A percentile compares a stretch with the other conserved stretches of the same genome.
Evolutionary conservation across 108 stramenopile species (phyloP).

Genomic region (Pseudonitzschia multiseries): DNA sequence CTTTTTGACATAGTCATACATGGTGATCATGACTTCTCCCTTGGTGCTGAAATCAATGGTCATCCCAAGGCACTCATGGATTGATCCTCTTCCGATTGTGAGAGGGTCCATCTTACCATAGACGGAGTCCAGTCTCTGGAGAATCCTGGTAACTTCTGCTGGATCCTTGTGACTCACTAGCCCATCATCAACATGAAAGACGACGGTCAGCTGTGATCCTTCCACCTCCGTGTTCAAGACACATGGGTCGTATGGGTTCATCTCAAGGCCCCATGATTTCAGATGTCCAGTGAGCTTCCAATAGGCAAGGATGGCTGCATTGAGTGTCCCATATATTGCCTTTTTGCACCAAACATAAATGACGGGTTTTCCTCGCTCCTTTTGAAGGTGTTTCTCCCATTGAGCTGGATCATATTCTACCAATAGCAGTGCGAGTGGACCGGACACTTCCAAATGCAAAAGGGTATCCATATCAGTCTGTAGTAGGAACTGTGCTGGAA

Average conservation of each 20-base stretch:
- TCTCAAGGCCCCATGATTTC: conserved; percentile 37
- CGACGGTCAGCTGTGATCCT: conserved; percentile 40
- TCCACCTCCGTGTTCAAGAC: conserved; percentile 43
- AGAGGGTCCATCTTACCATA: neutral
- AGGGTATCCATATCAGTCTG: too few species aligned
- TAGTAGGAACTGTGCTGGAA: too few species aligned
- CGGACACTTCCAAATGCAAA: conserved; percentile 15
- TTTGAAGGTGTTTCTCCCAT: conserved; percentile 25
- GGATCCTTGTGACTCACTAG: conserved; percentile 42
- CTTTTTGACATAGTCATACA: conserved; percentile 30
- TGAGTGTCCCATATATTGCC: conserved; percentile 44
- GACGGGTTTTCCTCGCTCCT: conserved; percentile 24
- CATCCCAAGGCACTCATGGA: conserved; percentile 55
- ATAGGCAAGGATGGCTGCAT: conserved; percentile 40
- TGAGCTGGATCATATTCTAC: conserved; percentile 20
- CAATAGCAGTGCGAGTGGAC: conserved; percentile 32
- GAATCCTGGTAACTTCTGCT: conserved; percentile 6
- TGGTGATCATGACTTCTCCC: conserved; percentile 30
- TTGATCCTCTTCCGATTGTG: conserved; percentile 28
- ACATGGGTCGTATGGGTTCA: conserved; percentile 63
- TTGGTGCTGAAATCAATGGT: conserved; percentile 28
- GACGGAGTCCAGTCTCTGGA: conserved; percentile 13
- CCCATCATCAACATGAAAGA: conserved; percentile 57
- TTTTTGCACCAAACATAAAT: conserved; percentile 46
- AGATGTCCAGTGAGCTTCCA: conserved; percentile 22